Percentiles rank a stretch among this genome's conserved stretches.
Conservation (phyloP, 2,329 filamentous ascomycete species). For the Apiospora hydei region DNA sequence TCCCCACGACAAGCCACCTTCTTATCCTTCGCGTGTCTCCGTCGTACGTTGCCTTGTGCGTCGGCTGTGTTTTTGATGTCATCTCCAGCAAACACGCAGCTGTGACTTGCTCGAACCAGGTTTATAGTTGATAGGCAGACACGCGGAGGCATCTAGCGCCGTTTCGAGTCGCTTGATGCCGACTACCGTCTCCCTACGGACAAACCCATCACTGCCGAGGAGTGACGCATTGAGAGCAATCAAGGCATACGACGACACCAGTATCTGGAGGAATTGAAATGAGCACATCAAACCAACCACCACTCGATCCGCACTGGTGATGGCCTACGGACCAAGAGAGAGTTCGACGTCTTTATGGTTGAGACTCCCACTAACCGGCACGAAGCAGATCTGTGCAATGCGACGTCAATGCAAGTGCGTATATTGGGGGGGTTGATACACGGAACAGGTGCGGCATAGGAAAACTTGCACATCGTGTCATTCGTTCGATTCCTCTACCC, state of each 20-base stretch:
- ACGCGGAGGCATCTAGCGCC: neutral
- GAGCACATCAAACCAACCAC: neutral
- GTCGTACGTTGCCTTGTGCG: neutral
- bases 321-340: neutral
- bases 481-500: neutral
- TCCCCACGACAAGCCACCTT: constrained; percentile 11
- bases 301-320: neutral
- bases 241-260: constrained; percentile 12
- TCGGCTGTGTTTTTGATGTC: neutral
- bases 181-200: neutral
- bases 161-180: constrained; percentile 7
- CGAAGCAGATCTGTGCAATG: constrained; percentile 4
- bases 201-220: neutral
- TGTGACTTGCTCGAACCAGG: neutral
- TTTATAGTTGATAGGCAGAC: neutral
- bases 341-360: neutral
- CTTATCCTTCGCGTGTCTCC: neutral
- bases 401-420: neutral
- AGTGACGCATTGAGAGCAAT: neutral
- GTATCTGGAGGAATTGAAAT: neutral
- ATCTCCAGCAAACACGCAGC: neutral
- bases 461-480: neutral
- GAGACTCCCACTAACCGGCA: neutral
- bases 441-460: neutral
- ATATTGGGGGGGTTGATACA: neutral